Base-by-base conservation (phyloP, 805 yeast genomes). In the Wickerhamomyces mucosus region DNA sequence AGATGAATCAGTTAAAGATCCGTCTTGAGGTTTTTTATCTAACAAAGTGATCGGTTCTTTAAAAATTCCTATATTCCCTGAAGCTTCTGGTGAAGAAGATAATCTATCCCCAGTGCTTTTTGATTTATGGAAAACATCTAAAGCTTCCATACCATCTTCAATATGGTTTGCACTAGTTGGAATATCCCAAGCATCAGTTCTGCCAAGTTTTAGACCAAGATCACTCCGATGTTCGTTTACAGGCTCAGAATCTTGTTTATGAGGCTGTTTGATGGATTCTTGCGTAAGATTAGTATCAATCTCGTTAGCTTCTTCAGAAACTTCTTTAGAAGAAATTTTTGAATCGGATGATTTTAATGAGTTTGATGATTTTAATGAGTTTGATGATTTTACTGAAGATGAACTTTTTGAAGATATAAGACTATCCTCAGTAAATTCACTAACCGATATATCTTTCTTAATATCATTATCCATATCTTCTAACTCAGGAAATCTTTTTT, bases 401-500 rank as follows among this genome's bases (percentile, higher is more conserved):
- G 35, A 18, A 12, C 21, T 20, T 6, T 24, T 15, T 10, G 24
- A 26, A 4, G 11, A 6, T 5, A 15, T 26, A 5, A 15, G 21
- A 11, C 16, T n/a, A 9, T 16, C 19, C 4, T 17, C 33, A 7
- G 17, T 28, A 13, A 37, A 11, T 5, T 36, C 40, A 9, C 41
- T 42, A 15, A 18, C n/a, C n/a, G n/a, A 39, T 21, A 38, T 44
- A 21, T 37, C 29, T 9, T 33, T 28, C n/a, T 30, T 34, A 4
- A 32, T 18, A 3, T 15, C 9, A 1, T 33, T 34, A 15, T 47
- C 49, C 4, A 49, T 36, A 11, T 54, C 59, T 17, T 65, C 69
- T n/a, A 67, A 43, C 3, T 69, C 61, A 1, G 75, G 79, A 41
- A 62, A 73, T 29, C 77, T 51, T 35, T 66, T 66, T 42, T 69